A percentile compares a stretch with the other conserved stretches of the same genome.
These are phyloP conservation scores for Cryptosporidium felis DNA, from an alignment of 169 alveolate genomes.

Conservation along the genomic window DNA sequence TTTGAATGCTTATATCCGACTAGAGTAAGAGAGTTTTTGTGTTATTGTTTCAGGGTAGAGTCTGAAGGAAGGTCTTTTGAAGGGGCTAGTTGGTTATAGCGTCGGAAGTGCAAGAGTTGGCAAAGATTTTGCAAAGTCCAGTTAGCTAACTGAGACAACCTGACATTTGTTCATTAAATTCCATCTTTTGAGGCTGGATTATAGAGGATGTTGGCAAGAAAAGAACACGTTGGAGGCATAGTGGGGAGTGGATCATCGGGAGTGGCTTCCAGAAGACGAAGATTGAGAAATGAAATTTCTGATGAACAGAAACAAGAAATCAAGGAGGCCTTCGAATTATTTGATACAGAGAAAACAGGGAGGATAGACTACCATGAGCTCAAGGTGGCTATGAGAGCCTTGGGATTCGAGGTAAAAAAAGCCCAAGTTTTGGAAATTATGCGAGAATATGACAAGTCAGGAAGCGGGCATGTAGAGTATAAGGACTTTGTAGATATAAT, in stretches of 20 bases:
- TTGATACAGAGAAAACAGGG: slow-evolving; percentile 96
- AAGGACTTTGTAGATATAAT: slow-evolving; percentile 87
- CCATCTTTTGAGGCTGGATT: not conserved
- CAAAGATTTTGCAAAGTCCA: no score
- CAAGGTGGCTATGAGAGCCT: slow-evolving; percentile 98
- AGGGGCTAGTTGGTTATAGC: no score
- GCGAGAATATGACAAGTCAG: slow-evolving; percentile 78
- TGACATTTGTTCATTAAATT: no score
- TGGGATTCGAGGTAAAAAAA: slow-evolving; percentile 98
- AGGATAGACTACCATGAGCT: slow-evolving; percentile 95
- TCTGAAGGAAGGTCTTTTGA: no score
- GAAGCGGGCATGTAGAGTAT: slow-evolving; percentile 84
- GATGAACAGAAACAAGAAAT: slow-evolving; percentile 94
- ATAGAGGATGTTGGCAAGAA: slow-evolving; percentile 38
- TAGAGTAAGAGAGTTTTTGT: no score
- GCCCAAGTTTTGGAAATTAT: slow-evolving; percentile 91
- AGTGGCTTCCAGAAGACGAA: slow-evolving; percentile 52
- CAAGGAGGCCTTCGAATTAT: slow-evolving; percentile 96
- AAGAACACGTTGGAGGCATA: slow-evolving; percentile 39
- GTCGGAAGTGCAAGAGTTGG: no score
- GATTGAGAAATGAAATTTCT: slow-evolving; percentile 82
- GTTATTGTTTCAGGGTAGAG: no score
- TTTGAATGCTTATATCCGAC: not conserved
- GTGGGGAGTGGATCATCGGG: slow-evolving; percentile 54
- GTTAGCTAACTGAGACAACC: no score